Conservation (phyloP, 768 basidiomycete species). For the Suillus ampliporus region DNA sequence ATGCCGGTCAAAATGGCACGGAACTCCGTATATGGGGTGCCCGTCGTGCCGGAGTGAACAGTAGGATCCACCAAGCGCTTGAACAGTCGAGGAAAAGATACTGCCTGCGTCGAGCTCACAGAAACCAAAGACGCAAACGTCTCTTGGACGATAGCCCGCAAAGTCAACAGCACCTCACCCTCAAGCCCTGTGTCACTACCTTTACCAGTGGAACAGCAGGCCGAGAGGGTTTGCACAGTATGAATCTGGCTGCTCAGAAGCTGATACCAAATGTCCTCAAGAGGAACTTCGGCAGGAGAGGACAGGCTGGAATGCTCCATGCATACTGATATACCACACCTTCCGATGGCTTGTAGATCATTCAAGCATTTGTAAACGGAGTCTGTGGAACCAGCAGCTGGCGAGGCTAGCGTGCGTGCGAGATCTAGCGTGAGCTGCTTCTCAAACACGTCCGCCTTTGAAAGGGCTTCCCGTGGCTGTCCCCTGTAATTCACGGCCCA, state of each 20-base stretch:
- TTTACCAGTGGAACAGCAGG: constrained; percentile 37
- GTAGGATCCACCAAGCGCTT: constrained; percentile 86
- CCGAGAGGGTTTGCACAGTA: constrained; percentile 72
- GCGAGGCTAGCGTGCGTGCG: constrained; percentile 41
- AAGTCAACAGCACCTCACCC: constrained; percentile 47
- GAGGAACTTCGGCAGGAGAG: constrained; percentile 46
- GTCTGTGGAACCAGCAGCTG: constrained; percentile 20
- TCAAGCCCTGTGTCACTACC: constrained; percentile 27
- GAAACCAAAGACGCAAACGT: constrained; percentile 87
- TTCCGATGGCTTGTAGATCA: constrained; percentile 62
- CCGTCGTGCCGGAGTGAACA: constrained; percentile 52
- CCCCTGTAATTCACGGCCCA: constrained; percentile 79
- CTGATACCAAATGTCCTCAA: constrained; percentile 92
- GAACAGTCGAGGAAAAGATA: constrained; percentile 93
- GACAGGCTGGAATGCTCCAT: constrained; percentile 61
- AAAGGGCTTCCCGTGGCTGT: constrained; percentile 65
- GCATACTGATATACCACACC: constrained; percentile 71
- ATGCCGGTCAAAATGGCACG: constrained; percentile 91
- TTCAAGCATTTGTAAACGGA: constrained; percentile 46
- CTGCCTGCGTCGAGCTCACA: constrained; percentile 74
- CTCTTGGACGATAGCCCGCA: constrained; percentile 81
- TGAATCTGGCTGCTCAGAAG: constrained; percentile 83
- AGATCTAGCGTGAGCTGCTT: constrained; percentile 53
- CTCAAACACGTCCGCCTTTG: constrained; percentile 66
- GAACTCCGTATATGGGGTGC: constrained; percentile 88